Evolutionary conservation across 208 protist species (phyloP).

Genomic region (Crithidia bombi): DNA sequence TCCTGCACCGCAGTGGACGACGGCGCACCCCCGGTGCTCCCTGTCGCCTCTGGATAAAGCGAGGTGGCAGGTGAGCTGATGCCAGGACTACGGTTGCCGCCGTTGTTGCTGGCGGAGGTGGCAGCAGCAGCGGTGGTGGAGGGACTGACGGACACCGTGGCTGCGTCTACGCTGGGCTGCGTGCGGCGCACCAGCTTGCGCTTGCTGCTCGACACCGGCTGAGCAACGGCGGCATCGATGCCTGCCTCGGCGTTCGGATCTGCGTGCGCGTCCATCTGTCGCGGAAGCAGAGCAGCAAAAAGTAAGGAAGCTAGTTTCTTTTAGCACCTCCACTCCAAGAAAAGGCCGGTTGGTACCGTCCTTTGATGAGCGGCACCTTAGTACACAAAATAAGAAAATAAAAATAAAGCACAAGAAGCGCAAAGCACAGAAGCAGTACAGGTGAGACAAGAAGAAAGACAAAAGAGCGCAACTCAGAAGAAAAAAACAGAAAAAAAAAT

Average conservation of each 20-base stretch:
- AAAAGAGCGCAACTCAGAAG: background rate
- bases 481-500: slow-evolving; percentile 6
- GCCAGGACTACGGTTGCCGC: background rate
- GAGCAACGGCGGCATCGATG: background rate
- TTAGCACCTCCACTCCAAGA: too few species aligned
- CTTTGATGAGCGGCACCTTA: background rate
- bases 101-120: background rate
- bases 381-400: slow-evolving; percentile 1
- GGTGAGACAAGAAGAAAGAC: background rate
- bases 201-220: slow-evolving; percentile 6
- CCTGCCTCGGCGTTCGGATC: slow-evolving; percentile 14
- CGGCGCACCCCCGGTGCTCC: background rate
- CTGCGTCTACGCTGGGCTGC: slow-evolving; percentile 3
- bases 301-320: background rate
- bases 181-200: slow-evolving; percentile 24
- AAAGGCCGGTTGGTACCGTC: too few species aligned
- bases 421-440: slow-evolving; percentile 16
- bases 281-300: background rate
- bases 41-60: background rate
- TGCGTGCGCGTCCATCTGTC: slow-evolving; percentile 22
- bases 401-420: background rate
- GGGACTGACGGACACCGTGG: background rate
- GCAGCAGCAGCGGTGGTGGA: background rate
- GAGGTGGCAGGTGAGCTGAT: background rate
- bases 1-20: slow-evolving; percentile 35